Conservation (phyloP, 495 filamentous ascomycete species). For the Geoglossum glabrum region DNA sequence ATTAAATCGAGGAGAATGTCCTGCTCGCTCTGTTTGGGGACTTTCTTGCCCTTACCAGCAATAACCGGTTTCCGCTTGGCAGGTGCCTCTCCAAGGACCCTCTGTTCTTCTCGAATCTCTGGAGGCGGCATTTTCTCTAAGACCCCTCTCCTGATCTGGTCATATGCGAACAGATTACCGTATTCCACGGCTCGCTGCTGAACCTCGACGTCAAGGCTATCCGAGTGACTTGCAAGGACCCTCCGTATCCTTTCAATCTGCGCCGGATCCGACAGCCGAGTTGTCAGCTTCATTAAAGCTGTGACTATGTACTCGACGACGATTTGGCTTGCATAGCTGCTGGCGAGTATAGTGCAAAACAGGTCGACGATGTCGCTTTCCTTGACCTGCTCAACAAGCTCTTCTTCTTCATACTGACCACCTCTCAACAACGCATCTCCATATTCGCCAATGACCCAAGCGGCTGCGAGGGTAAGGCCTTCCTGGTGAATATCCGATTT, state of each 20-base stretch:
- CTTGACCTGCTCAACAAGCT: constrained; percentile 72
- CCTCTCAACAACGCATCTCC: constrained; percentile 72
- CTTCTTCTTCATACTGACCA: constrained; percentile 88
- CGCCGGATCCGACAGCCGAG: constrained; percentile 58
- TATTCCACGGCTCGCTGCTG: constrained; percentile 94
- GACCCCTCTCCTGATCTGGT: constrained; percentile 73
- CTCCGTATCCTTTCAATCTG: constrained; percentile 72
- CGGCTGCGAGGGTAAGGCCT: constrained; percentile 73
- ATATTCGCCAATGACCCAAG: constrained; percentile 98
- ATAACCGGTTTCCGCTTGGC: constrained; percentile 59
- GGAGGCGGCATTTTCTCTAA: constrained; percentile 94
- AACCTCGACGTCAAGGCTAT: constrained; percentile 79
- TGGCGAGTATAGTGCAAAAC: constrained; percentile 78
- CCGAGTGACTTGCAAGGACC: constrained; percentile 51
- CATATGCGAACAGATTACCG: constrained; percentile 73
- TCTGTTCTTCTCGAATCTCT: constrained; percentile 83
- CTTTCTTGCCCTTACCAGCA: constrained; percentile 52
- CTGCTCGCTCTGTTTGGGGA: constrained; percentile 62
- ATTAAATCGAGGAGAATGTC: constrained; percentile 85
- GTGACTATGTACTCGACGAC: constrained; percentile 92
- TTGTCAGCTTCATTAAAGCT: constrained; percentile 85
- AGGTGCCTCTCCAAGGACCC: constrained; percentile 68
- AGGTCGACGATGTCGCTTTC: constrained; percentile 82
- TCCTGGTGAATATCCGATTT: constrained; percentile 97
- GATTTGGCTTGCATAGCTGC: constrained; percentile 73